Base-by-base conservation (phyloP, 2,329 filamentous ascomycete genomes). In the Sarocladiaceae sp. region DNA sequence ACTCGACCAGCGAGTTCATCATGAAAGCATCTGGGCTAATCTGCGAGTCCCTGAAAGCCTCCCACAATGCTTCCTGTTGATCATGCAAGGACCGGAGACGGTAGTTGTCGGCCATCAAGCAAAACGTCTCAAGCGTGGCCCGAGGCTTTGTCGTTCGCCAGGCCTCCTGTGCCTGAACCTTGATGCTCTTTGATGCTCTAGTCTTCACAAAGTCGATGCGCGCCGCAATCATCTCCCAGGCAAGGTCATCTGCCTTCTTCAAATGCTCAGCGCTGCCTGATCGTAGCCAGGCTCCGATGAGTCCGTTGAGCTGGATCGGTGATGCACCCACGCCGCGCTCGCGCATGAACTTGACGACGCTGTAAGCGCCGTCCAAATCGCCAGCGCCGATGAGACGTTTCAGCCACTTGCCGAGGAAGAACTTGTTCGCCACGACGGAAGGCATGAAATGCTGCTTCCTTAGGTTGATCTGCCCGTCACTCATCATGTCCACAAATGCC, bases 401-500 rank as follows among this genome's bases (percentile, higher is more conserved):
- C 56, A 95, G 74, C 90, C 89, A 95, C 55, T 88, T 90, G 26
- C 83, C 85, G 52, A 89, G 85, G 62, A 95, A 87, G 63, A 88
- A 91, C 50, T 83, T 82, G 61, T 94, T 93, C 41, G 67, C 69
- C 31, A 80, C 62, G 7, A 68, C 63, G 1, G 67, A 65, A 1
- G 76, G 75, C 45, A 79, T 62, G 15, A 59, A 54, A 42, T 63
- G 62, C 46, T 62, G 59, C 46, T 65, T 66, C 43, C 65, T 66
- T 40, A 77, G 55, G 46, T 77, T 68, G 44, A 79, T 61, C 34
- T 68, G 58, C 4, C 75, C 74, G 3, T 77, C 75, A 46, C 80
- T 78, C 80, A 95, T 89, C 88, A 95, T 94, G 59, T 95, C 88
- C 53, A 84, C 86, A 61, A 95, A 95, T 0, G 88, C 79, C 44